Percentiles rank a stretch among this genome's conserved stretches.
Conservation (phyloP, 768 basidiomycete genomes). For the Mycena indigotica region DNA sequence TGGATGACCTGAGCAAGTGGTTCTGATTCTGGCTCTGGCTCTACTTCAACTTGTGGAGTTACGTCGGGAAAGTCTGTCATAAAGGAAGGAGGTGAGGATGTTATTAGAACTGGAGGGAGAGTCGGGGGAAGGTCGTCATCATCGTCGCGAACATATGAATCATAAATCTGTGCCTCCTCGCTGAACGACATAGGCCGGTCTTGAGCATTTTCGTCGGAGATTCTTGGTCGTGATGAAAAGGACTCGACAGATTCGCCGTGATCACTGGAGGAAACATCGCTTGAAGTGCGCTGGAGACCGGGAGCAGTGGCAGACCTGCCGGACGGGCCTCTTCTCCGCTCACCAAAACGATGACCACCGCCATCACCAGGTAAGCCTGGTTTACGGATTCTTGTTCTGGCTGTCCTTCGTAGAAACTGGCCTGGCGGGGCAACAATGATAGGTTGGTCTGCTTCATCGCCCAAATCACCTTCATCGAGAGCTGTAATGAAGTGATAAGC, state of each 20-base stretch:
- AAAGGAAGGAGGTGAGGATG: slow-evolving; percentile 32
- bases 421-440: slow-evolving; percentile 89
- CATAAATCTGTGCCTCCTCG: slow-evolving; percentile 82
- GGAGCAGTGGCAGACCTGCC: slow-evolving; percentile 28
- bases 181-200: slow-evolving; percentile 73
- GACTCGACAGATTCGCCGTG: slow-evolving; percentile 57
- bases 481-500: slow-evolving; percentile 61
- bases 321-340: slow-evolving; percentile 43
- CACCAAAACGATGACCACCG: slow-evolving; percentile 79
- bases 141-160: slow-evolving; percentile 71
- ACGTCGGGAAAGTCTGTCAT: slow-evolving; percentile 19
- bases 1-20: slow-evolving; percentile 51
- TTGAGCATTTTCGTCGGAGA: slow-evolving; percentile 48
- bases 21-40: slow-evolving; percentile 29
- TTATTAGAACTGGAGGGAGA: slow-evolving; percentile 31
- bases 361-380: slow-evolving; percentile 73
- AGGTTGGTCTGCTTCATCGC: slow-evolving; percentile 86
- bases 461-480: slow-evolving; percentile 67
- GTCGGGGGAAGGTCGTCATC: slow-evolving; percentile 42
- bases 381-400: slow-evolving; percentile 95
- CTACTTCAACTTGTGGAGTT: slow-evolving; percentile 32
- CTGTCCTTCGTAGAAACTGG: slow-evolving; percentile 86
- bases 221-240: slow-evolving; percentile 36
- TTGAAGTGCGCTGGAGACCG: slow-evolving; percentile 54
- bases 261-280: slow-evolving; percentile 72